These are phyloP conservation scores for Mrakiaceae sp. DNA, from an alignment of 1,284 basidiomycete species.

Conservation along the genomic window DNA sequence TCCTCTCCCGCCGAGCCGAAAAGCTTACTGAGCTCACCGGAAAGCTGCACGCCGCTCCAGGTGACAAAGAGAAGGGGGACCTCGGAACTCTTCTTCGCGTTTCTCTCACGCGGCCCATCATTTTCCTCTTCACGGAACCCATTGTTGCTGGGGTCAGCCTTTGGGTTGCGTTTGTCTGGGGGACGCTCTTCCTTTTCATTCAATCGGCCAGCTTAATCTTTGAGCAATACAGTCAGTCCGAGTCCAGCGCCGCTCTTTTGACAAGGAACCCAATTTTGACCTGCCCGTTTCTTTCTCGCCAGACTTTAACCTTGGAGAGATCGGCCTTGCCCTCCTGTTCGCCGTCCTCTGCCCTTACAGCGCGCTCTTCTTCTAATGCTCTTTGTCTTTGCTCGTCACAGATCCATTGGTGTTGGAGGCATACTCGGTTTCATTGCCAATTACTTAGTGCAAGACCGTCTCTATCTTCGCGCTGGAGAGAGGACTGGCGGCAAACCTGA, in stretches of 20 bases:
- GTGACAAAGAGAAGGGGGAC: background rate
- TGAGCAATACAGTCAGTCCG: no score
- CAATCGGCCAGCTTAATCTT: slow-evolving; percentile 4
- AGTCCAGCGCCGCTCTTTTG: no score
- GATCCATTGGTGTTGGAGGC: no score
- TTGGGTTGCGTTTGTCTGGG: slow-evolving; percentile 38
- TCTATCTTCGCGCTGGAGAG: background rate
- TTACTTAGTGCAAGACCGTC: background rate
- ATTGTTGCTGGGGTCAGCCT: slow-evolving; percentile 36
- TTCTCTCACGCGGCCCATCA: slow-evolving; percentile 11
- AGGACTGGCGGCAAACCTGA: slow-evolving; percentile 2
- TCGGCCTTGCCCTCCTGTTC: no score
- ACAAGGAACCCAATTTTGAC: no score
- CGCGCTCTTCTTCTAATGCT: no score
- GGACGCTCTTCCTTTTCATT: slow-evolving; percentile 27
- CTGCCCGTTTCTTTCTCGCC: no score
- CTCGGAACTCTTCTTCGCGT: slow-evolving; percentile 9
- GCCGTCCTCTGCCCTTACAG: no score
- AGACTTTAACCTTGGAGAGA: no score
- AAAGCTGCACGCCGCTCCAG: slow-evolving; percentile 24
- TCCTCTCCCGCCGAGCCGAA: slow-evolving; percentile 27
- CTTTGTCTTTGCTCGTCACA: no score
- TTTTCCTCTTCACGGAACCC: slow-evolving; percentile 35
- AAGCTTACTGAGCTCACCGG: slow-evolving; percentile 33
- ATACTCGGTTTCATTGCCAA: background rate